Conservation (phyloP, 495 filamentous ascomycete genomes). For the Elasticomyces elasticus region DNA sequence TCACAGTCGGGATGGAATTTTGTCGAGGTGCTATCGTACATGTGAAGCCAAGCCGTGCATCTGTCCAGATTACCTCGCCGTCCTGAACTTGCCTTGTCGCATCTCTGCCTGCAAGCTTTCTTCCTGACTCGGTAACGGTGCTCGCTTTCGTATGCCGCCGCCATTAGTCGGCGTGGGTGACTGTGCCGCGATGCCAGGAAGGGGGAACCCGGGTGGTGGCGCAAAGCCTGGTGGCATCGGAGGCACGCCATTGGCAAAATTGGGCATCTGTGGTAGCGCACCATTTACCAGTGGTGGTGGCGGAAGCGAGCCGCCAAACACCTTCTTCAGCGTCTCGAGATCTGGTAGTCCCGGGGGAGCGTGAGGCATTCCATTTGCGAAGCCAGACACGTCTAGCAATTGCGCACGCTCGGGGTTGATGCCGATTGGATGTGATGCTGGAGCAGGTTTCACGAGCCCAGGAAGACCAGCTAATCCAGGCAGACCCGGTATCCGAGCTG, state of each 20-base stretch:
- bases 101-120: conserved; percentile 72
- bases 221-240: conserved; percentile 16
- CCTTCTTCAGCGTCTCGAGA: conserved; percentile 54
- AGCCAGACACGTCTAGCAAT: conserved; percentile 24
- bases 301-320: conserved; percentile 38
- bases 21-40: too few relatives aligned
- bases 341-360: conserved; percentile 45
- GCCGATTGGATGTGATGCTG: conserved; percentile 30
- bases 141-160: conserved; percentile 38
- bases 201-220: conserved; percentile 23
- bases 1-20: too few relatives aligned
- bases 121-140: conserved; percentile 69
- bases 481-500: conserved; percentile 36
- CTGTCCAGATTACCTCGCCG: conserved; percentile 24
- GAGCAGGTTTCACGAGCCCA: conserved; percentile 16
- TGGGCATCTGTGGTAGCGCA: conserved; percentile 29
- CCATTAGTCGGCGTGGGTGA: conserved; percentile 30
- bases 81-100: conserved; percentile 48
- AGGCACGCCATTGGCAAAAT: conserved; percentile 9
- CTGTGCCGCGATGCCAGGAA: conserved; percentile 21
- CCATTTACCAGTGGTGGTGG: conserved; percentile 29
- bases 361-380: conserved; percentile 32
- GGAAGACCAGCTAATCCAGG: conserved; percentile 43
- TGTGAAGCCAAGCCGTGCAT: too few relatives aligned
- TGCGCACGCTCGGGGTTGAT: conserved; percentile 32